Evolutionary conservation across 2,329 filamentous ascomycete species (phyloP).

Genomic region (Geosmithia putterillii): DNA sequence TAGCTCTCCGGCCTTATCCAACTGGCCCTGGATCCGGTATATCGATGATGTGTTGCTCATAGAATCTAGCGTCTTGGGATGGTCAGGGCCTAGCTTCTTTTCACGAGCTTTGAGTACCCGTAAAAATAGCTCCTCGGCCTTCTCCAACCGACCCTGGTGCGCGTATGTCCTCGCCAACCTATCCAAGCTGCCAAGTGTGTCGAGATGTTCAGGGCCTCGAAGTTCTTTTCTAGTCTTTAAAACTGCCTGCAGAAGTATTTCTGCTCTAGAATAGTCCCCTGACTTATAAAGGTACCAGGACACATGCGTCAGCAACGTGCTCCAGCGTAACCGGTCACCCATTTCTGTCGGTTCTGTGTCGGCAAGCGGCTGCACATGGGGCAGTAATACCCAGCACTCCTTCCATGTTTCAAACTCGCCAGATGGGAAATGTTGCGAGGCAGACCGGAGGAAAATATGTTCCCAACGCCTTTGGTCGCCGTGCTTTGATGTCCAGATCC

Average conservation of each 20-base stretch:
- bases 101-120: too few species aligned
- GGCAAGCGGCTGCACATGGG: neutral
- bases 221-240: neutral
- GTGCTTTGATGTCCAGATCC: constrained; percentile 4
- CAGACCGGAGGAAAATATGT: neutral
- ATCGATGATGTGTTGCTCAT: too few species aligned
- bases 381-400: constrained; percentile 1
- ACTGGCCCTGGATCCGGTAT: too few species aligned
- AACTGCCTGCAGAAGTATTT: neutral
- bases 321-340: neutral
- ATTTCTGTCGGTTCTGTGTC: neutral
- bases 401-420: constrained; percentile 1
- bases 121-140: too few species aligned
- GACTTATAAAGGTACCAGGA: neutral
- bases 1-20: too few species aligned
- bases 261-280: neutral
- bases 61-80: too few species aligned
- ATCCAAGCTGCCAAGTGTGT: neutral
- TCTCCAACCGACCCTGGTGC: too few species aligned
- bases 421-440: neutral
- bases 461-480: neutral
- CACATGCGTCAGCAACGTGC: neutral
- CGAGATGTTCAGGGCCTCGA: neutral
- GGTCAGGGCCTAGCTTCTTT: too few species aligned
- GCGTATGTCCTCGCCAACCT: neutral